A percentile compares a stretch with the other conserved stretches of the same genome.
Conservation (phyloP, 2,329 filamentous ascomycete species). For the Ceratocystis lukuohia region DNA sequence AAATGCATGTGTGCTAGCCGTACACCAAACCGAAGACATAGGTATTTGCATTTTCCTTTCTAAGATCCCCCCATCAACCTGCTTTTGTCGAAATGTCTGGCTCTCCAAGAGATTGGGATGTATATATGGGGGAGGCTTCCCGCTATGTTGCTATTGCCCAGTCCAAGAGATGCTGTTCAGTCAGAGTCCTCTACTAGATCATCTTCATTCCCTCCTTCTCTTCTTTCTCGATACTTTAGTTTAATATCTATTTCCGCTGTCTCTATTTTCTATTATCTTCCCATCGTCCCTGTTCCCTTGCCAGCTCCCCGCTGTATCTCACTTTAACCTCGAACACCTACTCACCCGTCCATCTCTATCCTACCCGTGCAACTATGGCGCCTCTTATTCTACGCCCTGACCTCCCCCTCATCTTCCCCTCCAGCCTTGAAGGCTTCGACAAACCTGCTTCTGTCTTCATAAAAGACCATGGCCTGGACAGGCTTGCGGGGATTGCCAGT, state of each 20-base stretch:
- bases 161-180: no score
- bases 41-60: neutral
- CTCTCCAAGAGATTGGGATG: neutral
- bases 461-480: constrained; percentile 15
- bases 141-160: neutral
- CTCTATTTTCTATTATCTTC: neutral
- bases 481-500: constrained; percentile 25
- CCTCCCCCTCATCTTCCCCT: constrained; percentile 19
- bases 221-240: neutral
- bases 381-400: constrained; percentile 17
- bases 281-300: neutral
- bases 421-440: constrained; percentile 21
- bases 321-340: neutral
- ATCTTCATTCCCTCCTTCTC: neutral
- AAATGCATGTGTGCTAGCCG: neutral
- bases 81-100: neutral
- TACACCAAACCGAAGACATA: neutral
- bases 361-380: constrained; percentile 13
- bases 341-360: neutral
- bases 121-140: neutral
- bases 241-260: neutral
- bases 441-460: constrained; percentile 20
- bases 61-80: neutral
- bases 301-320: neutral
- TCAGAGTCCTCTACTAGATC: neutral